Base-by-base conservation (phyloP, 2,329 filamentous ascomycete species). In the Pestalotiopsis sp. region DNA sequence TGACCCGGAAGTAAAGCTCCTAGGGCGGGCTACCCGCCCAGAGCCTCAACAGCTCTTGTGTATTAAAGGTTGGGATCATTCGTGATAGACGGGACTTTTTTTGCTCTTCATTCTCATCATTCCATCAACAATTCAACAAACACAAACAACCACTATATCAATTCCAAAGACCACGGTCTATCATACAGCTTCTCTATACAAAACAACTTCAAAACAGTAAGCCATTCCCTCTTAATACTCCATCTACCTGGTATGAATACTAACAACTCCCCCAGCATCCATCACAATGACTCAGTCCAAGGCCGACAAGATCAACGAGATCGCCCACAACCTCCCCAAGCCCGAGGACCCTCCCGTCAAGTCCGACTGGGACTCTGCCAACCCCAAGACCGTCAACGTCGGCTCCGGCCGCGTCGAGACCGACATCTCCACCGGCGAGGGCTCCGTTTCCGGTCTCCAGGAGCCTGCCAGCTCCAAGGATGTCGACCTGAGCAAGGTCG, bases 331-430 rank as follows among this genome's bases (percentile, higher is more conserved):
- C 81, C 90, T 97, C 40, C 92, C 92, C 65, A 88, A 95, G 65
- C 93, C 93, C 20, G 92, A 95, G 2, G 86, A 95, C 73, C 93
- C 93, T 25, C 92, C 92, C 1, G 83, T 81, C n/a, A 82, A 89
- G n/a, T 92, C 92, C 4, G 93, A 96, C 84, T 94, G 90, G 86
- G 90, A 95, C 78, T 93, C 91, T 0, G 84, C 87, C 65, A 92
- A 95, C 75, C 85, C 85, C 40, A 83, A 87, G 71, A 93, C 83
- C 68, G 90, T 93, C 77, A 92, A 93, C 76, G 89, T 93, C 62
- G 91, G 91, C 71, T 88, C 90, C 45, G 91, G 91, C 23, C 80
- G 85, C 66, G 73, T 85, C 1, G 78, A 86, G 72, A 86, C 83
- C 66, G 84, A 87, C 70, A 80, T 90, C 60, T 87, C 88, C 4